These are phyloP conservation scores for Saururus chinensis DNA, from an alignment of 164 flowering plant species.

Conservation along the genomic window DNA sequence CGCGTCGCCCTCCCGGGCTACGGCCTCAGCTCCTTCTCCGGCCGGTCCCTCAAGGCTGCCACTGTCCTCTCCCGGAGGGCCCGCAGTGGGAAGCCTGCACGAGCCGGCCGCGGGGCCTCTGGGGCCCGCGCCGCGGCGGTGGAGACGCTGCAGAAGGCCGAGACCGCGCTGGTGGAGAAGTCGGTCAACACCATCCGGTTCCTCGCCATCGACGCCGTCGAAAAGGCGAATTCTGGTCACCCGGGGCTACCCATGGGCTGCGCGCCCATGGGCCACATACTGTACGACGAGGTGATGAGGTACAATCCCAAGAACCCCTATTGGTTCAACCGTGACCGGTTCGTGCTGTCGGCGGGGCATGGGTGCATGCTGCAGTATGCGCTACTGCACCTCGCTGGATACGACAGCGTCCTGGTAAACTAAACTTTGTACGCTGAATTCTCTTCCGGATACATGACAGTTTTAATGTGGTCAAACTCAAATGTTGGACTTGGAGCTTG, in stretches of 20 bases:
- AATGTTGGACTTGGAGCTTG: background rate
- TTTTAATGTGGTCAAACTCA: background rate
- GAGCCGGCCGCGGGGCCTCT: background rate
- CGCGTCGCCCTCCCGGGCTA: constrained; percentile 16
- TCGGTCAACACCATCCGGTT: constrained; percentile 85
- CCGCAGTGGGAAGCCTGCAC: background rate
- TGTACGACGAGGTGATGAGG: constrained; percentile 89
- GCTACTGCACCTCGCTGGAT: constrained; percentile 92
- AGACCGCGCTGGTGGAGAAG: constrained; percentile 51
- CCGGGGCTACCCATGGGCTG: constrained; percentile 99
- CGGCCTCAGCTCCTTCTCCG: constrained; percentile 12
- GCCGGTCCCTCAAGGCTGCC: constrained; percentile 31
- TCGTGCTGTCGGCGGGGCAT: constrained; percentile 93
- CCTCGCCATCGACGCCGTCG: constrained; percentile 91
- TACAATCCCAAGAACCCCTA: constrained; percentile 93
- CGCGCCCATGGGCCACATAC: constrained; percentile 91
- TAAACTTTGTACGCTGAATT: background rate
- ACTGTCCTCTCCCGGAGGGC: constrained; percentile 1
- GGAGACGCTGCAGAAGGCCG: constrained; percentile 49
- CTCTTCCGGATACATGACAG: background rate
- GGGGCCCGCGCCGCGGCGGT: constrained; percentile 40
- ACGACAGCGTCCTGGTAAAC: constrained; percentile 73
- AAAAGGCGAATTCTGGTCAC: constrained; percentile 97
- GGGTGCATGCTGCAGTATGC: constrained; percentile 98
- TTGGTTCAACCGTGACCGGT: constrained; percentile 95